Conservation (phyloP, 2,329 filamentous ascomycete species). For the Pseudopyricularia cyperi region DNA sequence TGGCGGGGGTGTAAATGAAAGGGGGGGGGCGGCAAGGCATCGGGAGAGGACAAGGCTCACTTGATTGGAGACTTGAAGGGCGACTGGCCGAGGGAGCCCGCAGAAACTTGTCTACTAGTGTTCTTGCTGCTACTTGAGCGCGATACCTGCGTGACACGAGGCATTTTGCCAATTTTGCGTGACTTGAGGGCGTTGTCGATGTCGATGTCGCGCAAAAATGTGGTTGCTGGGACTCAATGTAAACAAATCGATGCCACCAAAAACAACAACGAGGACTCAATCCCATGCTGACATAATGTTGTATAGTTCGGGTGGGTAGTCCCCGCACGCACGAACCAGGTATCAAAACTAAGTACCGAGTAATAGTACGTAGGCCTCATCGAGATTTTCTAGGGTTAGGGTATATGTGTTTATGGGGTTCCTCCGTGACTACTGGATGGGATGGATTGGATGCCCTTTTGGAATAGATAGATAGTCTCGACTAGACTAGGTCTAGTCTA, state of each 20-base stretch:
- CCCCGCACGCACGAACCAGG: background rate
- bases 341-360: no score
- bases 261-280: background rate
- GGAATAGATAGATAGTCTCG: no score
- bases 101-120: slow-evolving; percentile 28
- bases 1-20: background rate
- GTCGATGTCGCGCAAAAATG: slow-evolving; percentile 6
- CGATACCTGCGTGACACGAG: slow-evolving; percentile 43
- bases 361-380: no score
- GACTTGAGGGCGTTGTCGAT: background rate
- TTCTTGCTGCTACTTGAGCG: slow-evolving; percentile 27
- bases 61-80: slow-evolving; percentile 46
- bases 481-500: no score
- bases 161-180: slow-evolving; percentile 25
- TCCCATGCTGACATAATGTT: background rate
- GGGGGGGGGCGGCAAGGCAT: background rate
- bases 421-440: no score
- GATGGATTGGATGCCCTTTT: no score
- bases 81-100: slow-evolving; percentile 30
- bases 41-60: slow-evolving; percentile 22
- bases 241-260: slow-evolving; percentile 10
- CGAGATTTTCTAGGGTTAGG: no score
- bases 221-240: slow-evolving; percentile 8
- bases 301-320: slow-evolving; percentile 6
- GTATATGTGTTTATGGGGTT: no score